Conservation (phyloP, 306 rosid genomes). For the Cyclanthera cordifolia region DNA sequence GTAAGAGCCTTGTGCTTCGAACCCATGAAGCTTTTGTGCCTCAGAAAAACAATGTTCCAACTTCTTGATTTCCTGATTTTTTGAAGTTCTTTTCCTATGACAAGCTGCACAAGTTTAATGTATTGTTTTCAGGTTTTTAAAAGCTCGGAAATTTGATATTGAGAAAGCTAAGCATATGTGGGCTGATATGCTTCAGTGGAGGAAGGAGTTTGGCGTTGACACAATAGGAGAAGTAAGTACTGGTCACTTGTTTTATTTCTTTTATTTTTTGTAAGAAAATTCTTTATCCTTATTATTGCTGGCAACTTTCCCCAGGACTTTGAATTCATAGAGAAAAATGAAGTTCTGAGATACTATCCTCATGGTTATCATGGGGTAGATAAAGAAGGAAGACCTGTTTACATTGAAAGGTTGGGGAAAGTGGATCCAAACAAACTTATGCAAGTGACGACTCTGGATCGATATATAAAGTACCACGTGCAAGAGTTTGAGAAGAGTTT, state of each 20-base stretch:
- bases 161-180: conserved; percentile 95
- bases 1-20: background rate
- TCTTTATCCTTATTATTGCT: background rate
- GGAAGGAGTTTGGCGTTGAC: conserved; percentile 73
- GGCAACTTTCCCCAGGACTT: conserved; percentile 54
- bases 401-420: conserved; percentile 89
- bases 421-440: conserved; percentile 86
- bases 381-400: conserved; percentile 93
- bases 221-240: conserved; percentile 56
- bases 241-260: no score
- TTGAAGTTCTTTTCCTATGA: background rate
- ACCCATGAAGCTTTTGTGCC: background rate
- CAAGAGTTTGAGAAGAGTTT: conserved; percentile 81
- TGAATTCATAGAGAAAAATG: conserved; percentile 61
- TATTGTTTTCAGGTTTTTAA: conserved; percentile 49
- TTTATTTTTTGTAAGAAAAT: no score
- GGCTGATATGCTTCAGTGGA: conserved; percentile 93
- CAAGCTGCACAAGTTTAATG: background rate
- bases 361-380: conserved; percentile 95
- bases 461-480: conserved; percentile 79
- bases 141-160: conserved; percentile 84
- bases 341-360: conserved; percentile 69
- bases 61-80: background rate
- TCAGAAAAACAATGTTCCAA: background rate
- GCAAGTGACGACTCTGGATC: conserved; percentile 88